Base-by-base conservation (phyloP, 176 grass and related monocot species). In the Panicum miliaceum region DNA sequence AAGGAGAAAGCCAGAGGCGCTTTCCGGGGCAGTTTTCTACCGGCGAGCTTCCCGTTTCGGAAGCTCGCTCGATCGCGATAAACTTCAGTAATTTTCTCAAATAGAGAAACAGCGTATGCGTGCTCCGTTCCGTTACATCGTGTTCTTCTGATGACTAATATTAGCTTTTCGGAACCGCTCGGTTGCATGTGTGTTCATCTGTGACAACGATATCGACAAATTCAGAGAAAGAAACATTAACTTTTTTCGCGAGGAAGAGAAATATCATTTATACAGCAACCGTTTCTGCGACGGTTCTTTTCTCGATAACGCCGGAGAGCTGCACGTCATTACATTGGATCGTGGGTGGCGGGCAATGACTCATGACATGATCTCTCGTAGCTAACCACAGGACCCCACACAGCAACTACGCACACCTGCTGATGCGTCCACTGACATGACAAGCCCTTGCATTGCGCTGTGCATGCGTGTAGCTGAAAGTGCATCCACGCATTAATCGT, bases 41-140 rank as follows among this genome's bases (percentile, higher is more conserved):
- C 18, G 68, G 27, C 18, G 41, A 57, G 47, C 59, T 75, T 81
- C 70, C 69, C 37, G 59, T 87, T 87, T 75, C 60, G 43, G 59
- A 87, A 75, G 59, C 61, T 68, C 20, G 6, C 43, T 32, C 26
- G 12, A 68, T 71, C 40, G 10, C 41, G 7, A 36, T 85, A 75
- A 37, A 40, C 29, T 50, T 34, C 26, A 50, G 15, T 61, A 35
- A 35, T 15, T 50, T 65, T 18, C 26, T 50, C 18, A 8, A 36
- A 63, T 8, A 0, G 9, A 47, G 0, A 7, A 71, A 7, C 38
- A 47, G 4, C n/a, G 9, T 72, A 3, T 57, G 20, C 47, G 4
- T 3, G 5, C 19, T 48, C 64, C 19, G 57, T 54, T 48, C 64
- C 19, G 57, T 54, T 48, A 25, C 59, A 79, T 64, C 76, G 35